Evolutionary conservation across 2,329 filamentous ascomycete genomes (phyloP).

Genomic region (Aspergillus floridensis): DNA sequence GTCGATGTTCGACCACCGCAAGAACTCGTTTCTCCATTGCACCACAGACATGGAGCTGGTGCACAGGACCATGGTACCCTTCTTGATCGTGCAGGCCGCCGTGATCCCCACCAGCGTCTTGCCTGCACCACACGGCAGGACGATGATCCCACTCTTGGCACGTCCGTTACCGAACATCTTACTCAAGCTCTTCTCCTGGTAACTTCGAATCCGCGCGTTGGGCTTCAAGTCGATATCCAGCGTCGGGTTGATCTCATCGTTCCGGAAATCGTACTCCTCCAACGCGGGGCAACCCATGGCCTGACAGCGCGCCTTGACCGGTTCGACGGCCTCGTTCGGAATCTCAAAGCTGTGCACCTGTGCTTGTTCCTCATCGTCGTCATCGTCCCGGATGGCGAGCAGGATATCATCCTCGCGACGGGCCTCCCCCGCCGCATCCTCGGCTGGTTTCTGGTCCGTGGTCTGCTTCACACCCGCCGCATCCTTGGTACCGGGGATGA

Average conservation of each 20-base stretch:
- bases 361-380: conserved; percentile 79
- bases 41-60: conserved; percentile 98
- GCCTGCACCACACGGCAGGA: conserved; percentile 91
- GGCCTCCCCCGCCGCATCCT: conserved; percentile 42
- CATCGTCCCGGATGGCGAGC: conserved; percentile 67
- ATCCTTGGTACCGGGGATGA: conserved; percentile 92
- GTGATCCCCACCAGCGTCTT: conserved; percentile 99
- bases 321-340: conserved; percentile 74
- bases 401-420: conserved; percentile 64
- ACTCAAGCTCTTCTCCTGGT: conserved; percentile 94
- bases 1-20: conserved; percentile 98
- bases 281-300: conserved; percentile 82
- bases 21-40: conserved; percentile 93
- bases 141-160: conserved; percentile 95
- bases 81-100: conserved; percentile 95
- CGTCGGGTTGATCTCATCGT: conserved; percentile 83
- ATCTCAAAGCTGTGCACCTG: conserved; percentile 95
- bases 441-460: conserved; percentile 34
- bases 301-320: conserved; percentile 84
- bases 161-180: conserved; percentile 99
- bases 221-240: conserved; percentile 92
- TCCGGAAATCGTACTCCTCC: conserved; percentile 96
- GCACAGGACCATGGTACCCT: conserved; percentile 90
- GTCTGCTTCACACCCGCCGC: conserved; percentile 84
- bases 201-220: conserved; percentile 83